Evolutionary conservation across 192 early-diverging fungal genomes (phyloP).

Genomic region (Entophlyctis helioformis): DNA sequence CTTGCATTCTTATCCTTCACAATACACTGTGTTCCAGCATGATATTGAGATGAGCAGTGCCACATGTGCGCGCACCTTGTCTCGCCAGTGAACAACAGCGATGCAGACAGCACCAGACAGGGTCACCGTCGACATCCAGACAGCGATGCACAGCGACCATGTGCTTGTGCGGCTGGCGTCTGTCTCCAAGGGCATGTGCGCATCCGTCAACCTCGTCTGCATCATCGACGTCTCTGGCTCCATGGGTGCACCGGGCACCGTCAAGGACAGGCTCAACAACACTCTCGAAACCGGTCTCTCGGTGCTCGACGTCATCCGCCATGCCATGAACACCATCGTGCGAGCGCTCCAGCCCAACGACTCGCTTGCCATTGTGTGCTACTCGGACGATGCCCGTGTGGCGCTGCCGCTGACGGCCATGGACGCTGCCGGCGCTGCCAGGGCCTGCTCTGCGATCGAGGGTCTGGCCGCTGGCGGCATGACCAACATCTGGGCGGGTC

Average conservation of each 20-base stretch:
- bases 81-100: no score
- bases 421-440: background rate
- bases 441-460: no score
- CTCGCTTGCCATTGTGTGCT: slow-evolving; percentile 15
- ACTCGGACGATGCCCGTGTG: slow-evolving; percentile 7
- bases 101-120: no score
- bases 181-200: no score
- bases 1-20: no score
- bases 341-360: slow-evolving; percentile 6
- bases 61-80: no score
- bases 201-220: background rate
- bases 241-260: slow-evolving; percentile 10
- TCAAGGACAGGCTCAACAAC: no score
- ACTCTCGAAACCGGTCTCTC: slow-evolving; percentile 13
- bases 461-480: background rate
- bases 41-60: no score
- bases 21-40: no score
- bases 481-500: slow-evolving; percentile 16
- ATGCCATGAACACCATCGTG: slow-evolving; percentile 18
- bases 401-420: slow-evolving; percentile 7
- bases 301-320: slow-evolving; percentile 19
- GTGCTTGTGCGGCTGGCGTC: no score
- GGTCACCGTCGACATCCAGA: no score
- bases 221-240: slow-evolving; percentile 14
- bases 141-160: no score